A percentile compares a stretch with the other conserved stretches of the same genome.
Evolutionary conservation across 2,329 filamentous ascomycete genomes (phyloP).

Genomic region (Talaromyces sp.): DNA sequence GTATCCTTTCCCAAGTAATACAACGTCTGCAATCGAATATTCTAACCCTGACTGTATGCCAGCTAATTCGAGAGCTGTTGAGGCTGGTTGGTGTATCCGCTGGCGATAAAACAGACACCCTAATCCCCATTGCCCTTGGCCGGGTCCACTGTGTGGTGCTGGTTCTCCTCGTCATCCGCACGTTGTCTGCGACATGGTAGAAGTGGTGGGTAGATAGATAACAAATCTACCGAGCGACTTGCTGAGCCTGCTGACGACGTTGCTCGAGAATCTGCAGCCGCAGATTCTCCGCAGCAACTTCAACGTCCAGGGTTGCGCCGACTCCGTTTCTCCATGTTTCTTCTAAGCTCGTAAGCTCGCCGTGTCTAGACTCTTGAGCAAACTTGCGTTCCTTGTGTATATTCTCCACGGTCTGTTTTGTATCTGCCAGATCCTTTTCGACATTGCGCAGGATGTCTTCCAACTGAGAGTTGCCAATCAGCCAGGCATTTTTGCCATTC

Average conservation of each 20-base stretch:
- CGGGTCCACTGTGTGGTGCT: not conserved
- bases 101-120: not conserved
- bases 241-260: slow-evolving; percentile 41
- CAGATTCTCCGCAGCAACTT: slow-evolving; percentile 74
- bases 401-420: slow-evolving; percentile 65
- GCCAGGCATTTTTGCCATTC: slow-evolving; percentile 86
- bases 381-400: slow-evolving; percentile 66
- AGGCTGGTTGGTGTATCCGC: not conserved
- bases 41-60: not conserved
- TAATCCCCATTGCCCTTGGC: not conserved
- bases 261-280: slow-evolving; percentile 62
- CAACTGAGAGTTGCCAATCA: slow-evolving; percentile 75
- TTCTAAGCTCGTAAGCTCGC: slow-evolving; percentile 70
- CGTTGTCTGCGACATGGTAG: not conserved
- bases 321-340: slow-evolving; percentile 76
- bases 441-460: slow-evolving; percentile 66
- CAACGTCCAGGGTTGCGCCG: slow-evolving; percentile 75
- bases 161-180: not conserved
- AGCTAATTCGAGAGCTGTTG: not conserved
- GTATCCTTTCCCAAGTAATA: not conserved
- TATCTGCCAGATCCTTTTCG: slow-evolving; percentile 69
- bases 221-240: slow-evolving; percentile 23
- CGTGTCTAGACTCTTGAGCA: slow-evolving; percentile 65
- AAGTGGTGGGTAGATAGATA: not conserved
- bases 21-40: not conserved